phyloP scores from a whole-genome alignment of 1,284 basidiomycete species.

The Hortiboletus rubellus region DNA sequence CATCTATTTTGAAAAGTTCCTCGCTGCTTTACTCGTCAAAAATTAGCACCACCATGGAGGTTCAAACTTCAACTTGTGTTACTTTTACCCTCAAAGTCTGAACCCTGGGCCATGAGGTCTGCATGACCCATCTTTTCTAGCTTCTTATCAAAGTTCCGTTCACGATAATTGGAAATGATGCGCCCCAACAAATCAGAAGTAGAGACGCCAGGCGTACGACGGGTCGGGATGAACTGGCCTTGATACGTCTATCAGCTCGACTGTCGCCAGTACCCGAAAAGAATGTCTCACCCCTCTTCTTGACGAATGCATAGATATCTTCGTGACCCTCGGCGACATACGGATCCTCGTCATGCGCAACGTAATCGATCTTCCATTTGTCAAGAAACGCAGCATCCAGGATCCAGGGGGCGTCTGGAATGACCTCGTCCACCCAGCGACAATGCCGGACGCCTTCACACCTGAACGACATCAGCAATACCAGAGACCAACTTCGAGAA shows the following conservation, averaged over 20 bases:
- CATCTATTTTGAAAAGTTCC: not conserved
- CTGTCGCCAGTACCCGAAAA: not conserved
- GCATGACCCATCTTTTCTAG: constrained; percentile 81
- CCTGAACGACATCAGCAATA: constrained; percentile 36
- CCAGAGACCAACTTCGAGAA: not conserved
- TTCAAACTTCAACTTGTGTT: constrained; percentile 2
- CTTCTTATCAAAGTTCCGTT: constrained; percentile 87
- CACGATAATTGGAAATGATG: constrained; percentile 81
- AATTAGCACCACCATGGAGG: not conserved
- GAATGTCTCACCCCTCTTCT: constrained; percentile 63
- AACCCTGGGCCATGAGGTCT: constrained; percentile 62
- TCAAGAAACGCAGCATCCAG: constrained; percentile 82
- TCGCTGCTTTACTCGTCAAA: not conserved
- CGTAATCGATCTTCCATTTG: constrained; percentile 89
- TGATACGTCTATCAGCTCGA: constrained; percentile 2
- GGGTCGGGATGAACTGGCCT: constrained; percentile 96
- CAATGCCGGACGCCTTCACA: constrained; percentile 91
- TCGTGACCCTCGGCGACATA: constrained; percentile 74
- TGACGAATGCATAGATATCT: constrained; percentile 87
- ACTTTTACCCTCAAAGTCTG: constrained; percentile 30
- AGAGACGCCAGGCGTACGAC: constrained; percentile 92
- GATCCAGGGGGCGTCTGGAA: constrained; percentile 94
- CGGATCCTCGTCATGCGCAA: constrained; percentile 92
- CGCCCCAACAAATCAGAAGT: constrained; percentile 92
- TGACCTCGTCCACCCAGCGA: constrained; percentile 95